phyloP scores from a whole-genome alignment of 2,329 filamentous ascomycete species.

The Plenodomus lindquistii region DNA sequence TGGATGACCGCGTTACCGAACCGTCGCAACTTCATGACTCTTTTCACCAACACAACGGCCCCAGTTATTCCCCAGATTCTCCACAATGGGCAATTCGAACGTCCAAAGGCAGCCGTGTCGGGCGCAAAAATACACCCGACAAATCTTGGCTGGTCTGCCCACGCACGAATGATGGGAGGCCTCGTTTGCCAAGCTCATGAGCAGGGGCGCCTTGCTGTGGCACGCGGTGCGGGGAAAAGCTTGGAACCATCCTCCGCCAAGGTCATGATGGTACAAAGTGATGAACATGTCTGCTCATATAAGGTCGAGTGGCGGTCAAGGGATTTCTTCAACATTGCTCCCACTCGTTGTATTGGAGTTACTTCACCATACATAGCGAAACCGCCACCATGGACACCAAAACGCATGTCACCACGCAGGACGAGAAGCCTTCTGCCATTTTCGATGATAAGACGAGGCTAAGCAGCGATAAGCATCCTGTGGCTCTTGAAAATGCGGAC shows the following conservation, averaged over 20 bases:
- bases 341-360: not conserved
- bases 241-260: constrained; percentile 17
- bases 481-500: constrained; percentile 20
- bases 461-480: constrained; percentile 18
- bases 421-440: constrained; percentile 18
- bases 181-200: constrained; percentile 10
- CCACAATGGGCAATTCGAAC: not conserved
- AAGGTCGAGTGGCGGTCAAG: not conserved
- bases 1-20: not conserved
- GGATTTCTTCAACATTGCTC: too few relatives aligned
- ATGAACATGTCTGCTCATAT: not conserved
- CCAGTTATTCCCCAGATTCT: not conserved
- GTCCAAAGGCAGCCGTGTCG: not conserved
- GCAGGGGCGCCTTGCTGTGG: constrained; percentile 3
- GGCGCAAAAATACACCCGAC: constrained; percentile 6
- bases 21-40: not conserved
- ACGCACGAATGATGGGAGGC: not conserved
- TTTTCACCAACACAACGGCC: not conserved
- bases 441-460: constrained; percentile 25
- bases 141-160: constrained; percentile 5
- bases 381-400: constrained; percentile 8
- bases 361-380: not conserved
- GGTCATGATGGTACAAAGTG: constrained; percentile 3
- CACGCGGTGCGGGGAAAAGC: constrained; percentile 28
- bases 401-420: constrained; percentile 9